These are phyloP conservation scores for Phytophthora lateralis DNA, from an alignment of 352 stramenopile genomes.

Conservation along the genomic window DNA sequence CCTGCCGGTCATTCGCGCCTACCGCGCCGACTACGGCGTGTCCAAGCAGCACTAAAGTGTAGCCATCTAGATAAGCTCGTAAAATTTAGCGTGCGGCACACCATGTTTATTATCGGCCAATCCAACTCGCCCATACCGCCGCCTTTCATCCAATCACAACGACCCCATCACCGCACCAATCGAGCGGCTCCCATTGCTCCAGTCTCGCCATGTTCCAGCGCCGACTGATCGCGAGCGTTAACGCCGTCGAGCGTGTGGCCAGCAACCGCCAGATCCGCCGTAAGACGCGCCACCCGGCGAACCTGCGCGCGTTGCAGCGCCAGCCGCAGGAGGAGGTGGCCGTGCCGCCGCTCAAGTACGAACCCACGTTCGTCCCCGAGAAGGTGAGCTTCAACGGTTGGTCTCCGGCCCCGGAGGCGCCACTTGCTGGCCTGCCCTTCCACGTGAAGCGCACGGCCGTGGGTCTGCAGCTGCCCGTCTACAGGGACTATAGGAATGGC, in stretches of 20 bases:
- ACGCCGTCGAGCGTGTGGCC: conserved; percentile 66
- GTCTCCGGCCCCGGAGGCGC: conserved; percentile 72
- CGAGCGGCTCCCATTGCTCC: conserved; percentile 33
- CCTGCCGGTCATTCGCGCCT: conserved; percentile 72
- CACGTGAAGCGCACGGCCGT: conserved; percentile 82
- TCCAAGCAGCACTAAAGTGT: conserved; percentile 25
- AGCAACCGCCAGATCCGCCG: conserved; percentile 88
- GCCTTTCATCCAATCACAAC: conserved; percentile 5
- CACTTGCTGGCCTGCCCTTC: conserved; percentile 72
- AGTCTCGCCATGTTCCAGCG: conserved; percentile 61
- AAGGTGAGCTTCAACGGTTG: conserved; percentile 91
- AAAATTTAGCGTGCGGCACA: not conserved
- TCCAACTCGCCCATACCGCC: not conserved
- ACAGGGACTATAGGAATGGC: conserved; percentile 86
- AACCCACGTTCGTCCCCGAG: conserved; percentile 79
- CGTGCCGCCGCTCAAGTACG: conserved; percentile 80
- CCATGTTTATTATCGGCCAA: not conserved
- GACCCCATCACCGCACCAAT: conserved; percentile 21
- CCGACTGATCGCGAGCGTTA: conserved; percentile 53
- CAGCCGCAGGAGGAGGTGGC: conserved; percentile 55
- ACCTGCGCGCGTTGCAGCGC: conserved; percentile 70
- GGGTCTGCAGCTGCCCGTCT: conserved; percentile 84
- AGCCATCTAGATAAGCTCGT: conserved; percentile 2
- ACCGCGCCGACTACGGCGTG: conserved; percentile 80
- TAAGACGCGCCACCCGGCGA: conserved; percentile 78